Evolutionary conservation across 73 alveolate species (phyloP).

Genomic region (Symbiodinium pilosum): DNA sequence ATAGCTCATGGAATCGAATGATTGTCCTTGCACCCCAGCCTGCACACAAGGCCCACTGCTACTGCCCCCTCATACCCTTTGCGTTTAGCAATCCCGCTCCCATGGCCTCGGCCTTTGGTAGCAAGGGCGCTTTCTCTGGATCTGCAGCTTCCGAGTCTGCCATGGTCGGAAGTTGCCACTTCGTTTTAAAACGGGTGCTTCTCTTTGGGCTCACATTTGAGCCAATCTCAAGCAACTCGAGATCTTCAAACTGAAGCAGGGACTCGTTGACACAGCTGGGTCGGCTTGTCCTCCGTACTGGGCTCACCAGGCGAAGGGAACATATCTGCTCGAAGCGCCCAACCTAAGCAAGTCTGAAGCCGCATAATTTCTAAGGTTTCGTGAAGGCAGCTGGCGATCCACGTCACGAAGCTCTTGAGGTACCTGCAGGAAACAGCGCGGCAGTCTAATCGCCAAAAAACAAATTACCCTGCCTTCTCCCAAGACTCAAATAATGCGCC

Average conservation of each 20-base stretch:
- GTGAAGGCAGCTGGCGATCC: neutral
- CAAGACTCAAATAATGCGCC: constrained; percentile 5
- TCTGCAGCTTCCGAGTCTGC: constrained; percentile 26
- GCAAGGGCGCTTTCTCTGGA: constrained; percentile 59
- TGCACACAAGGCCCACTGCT: neutral
- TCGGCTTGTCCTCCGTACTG: constrained; percentile 8
- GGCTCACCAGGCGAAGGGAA: constrained; percentile 18
- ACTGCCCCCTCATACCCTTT: too few species aligned
- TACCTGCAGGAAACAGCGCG: neutral
- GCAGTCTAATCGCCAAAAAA: neutral
- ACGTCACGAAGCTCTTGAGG: constrained; percentile 37
- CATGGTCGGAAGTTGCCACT: constrained; percentile 19
- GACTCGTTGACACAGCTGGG: neutral
- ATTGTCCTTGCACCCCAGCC: neutral
- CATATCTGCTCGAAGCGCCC: constrained; percentile 43
- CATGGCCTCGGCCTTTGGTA: constrained; percentile 32
- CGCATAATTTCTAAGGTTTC: neutral
- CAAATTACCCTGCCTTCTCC: constrained; percentile 11
- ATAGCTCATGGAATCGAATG: constrained; percentile 60
- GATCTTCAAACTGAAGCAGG: too few species aligned
- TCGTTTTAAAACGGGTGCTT: constrained; percentile 63
- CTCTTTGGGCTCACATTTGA: too few species aligned
- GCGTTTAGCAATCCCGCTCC: too few species aligned
- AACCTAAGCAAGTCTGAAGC: neutral
- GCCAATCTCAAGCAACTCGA: too few species aligned